Evolutionary conservation across 176 grass and related monocot genomes (phyloP), one percentile per base, ranked within the genome.

Genomic region (Areca catechu): DNA sequence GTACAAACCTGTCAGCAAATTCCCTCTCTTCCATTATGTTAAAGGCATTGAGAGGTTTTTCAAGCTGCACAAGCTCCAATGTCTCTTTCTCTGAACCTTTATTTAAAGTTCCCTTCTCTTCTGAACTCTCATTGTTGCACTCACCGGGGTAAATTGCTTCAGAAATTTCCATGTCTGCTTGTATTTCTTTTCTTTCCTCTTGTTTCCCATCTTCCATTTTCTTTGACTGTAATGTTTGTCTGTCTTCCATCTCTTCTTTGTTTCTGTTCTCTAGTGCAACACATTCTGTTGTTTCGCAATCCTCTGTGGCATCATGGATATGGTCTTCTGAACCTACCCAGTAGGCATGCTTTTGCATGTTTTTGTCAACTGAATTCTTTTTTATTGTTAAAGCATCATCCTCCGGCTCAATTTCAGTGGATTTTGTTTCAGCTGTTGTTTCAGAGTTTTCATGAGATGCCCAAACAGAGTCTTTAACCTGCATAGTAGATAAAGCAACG

Each of bases 241-340:
- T 12, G 0, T 43, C 34, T 43, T 43, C 34, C 34, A 29, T 7
- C 16, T 30, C 5, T 34, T 60, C 15, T 18, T 60, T 37, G 57
- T 60, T 60, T 60, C 5, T 29, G 16, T 28, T 37, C 24, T 37
- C 23, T n/a, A 18, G 24, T 20, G 27, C 17, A 9, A 37, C 5
- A 15, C 24, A 16, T 29, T 18, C 4, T 60, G 25, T 37, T 20
- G 22, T 25, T 28, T 19, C 57, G 20, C 0, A 3, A 30, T 60
- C 57, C 29, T 37, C 25, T n/a, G n/a, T 60, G 60, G 20, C 56
- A 51, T 76, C 18, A 28, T 76, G 51, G 12, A 51, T 43, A 60
- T 76, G 53, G 18, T 56, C 54, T 60, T 68, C 63, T 60, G 28
- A 16, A 54, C 18, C 30, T 63, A 74, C 16, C 48, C 22, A 4